phyloP scores from a whole-genome alignment of 768 basidiomycete species.

The Glaciozyma antarctica region DNA sequence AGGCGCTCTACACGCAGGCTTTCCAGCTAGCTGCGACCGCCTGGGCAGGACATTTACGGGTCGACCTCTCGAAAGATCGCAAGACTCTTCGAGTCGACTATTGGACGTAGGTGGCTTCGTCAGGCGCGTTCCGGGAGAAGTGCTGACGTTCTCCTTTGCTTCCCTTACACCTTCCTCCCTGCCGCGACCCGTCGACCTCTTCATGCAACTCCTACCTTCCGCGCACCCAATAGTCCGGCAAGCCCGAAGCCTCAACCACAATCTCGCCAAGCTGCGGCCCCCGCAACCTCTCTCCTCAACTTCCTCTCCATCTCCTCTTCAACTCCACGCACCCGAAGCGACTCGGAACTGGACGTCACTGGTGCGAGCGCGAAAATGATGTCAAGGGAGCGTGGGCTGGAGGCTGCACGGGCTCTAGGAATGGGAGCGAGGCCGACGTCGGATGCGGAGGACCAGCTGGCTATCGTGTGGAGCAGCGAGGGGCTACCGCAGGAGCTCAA shows the following conservation, averaged over 20 bases:
- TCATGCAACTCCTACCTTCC: background rate
- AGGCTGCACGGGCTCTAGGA: too few species aligned
- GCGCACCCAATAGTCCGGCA: too few species aligned
- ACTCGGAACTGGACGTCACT: too few species aligned
- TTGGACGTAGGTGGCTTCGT: constrained; percentile 46
- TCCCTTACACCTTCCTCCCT: constrained; percentile 1
- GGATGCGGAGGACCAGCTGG: background rate
- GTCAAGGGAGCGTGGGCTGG: too few species aligned
- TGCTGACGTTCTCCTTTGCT: background rate
- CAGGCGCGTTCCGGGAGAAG: too few species aligned
- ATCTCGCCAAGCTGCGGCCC: too few species aligned
- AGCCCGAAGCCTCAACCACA: too few species aligned
- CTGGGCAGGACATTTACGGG: constrained; percentile 46
- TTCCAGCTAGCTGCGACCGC: constrained; percentile 32
- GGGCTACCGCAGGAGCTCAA: background rate
- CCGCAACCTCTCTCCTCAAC: background rate
- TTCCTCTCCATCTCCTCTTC: background rate
- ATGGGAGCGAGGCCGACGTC: background rate
- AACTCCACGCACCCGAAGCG: background rate
- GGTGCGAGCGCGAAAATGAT: too few species aligned
- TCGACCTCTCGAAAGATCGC: constrained; percentile 60
- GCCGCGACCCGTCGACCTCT: too few species aligned
- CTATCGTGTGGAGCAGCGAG: background rate
- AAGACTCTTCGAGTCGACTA: constrained; percentile 67
- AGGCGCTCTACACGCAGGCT: constrained; percentile 50